Base-by-base conservation (phyloP, 306 rosid species). In the Cucurbita moschata region DNA sequence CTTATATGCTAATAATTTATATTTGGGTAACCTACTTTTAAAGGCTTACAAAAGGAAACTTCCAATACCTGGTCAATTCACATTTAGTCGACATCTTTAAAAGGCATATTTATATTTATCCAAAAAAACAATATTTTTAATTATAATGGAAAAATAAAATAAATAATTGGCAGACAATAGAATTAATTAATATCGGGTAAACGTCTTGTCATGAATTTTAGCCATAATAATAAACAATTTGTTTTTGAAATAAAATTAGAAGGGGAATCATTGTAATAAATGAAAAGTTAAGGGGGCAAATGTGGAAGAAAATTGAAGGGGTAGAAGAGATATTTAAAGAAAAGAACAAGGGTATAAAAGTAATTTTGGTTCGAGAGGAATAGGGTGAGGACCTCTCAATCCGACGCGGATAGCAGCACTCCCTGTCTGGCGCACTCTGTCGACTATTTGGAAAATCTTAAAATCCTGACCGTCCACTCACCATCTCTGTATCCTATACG, bases 381-480 rank as follows among this genome's bases (percentile, higher is more conserved):
- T 4, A 23, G 60, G 47, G 59, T 1, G 43, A 30, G 60, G 74
- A 52, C 60, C 74, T 35, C 74, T 70, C 60, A 50, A 47, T 49
- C 60, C 74, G 60, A 70, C 74, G 74, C 60, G 74, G 74, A 70
- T 70, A 35, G 74, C 74, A 70, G 74, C 60, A 70, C 3, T 9
- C 74, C 74, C 19, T 70, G 60, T 70, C 74, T 70, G 60, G 60
- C 59, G 74, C 74, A 50, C 30, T 51, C 60, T 70, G 74, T 50
- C 47, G 15, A 70, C 47, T 51, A 69, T 69, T 57, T 30, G 43
- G 39, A 49, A 69, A 66, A 44, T 66, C 39, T 43, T 5, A 13
- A 47, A 68, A 69, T 47, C 70, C 30, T 47, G 51, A 30, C 43
- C 68, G 77, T 74, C 70, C 54, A 74, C 16, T 59, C 77, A 44